phyloP scores from a whole-genome alignment of 192 early-diverging fungal species.

The Coemansia sp. region DNA sequence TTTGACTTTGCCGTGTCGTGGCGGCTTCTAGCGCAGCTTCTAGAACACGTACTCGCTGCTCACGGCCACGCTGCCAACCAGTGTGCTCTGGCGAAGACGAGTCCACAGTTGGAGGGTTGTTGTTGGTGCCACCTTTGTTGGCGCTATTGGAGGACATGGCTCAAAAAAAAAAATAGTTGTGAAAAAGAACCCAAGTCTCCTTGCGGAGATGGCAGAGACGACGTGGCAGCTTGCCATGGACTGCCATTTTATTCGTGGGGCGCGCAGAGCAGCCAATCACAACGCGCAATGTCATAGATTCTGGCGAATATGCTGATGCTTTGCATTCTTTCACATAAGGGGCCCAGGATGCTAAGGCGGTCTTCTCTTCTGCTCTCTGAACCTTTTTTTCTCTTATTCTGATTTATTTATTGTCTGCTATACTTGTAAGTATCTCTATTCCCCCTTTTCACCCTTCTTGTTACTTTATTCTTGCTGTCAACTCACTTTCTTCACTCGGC shows the following conservation, averaged over 20 bases:
- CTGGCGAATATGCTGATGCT: conserved; percentile 1
- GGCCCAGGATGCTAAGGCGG: background rate
- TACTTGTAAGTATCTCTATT: background rate
- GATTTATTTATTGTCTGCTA: conserved; percentile 5
- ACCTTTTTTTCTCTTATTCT: conserved; percentile 13
- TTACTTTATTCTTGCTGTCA: conserved; percentile 3
- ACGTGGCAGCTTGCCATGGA: conserved; percentile 23
- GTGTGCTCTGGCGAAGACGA: background rate
- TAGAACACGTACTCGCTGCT: conserved; percentile 36
- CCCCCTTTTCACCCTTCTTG: background rate
- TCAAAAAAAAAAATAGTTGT: background rate
- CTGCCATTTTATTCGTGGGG: conserved; percentile 34
- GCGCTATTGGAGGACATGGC: conserved; percentile 2
- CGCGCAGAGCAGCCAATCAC: conserved; percentile 30
- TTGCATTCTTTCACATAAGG: conserved; percentile 27
- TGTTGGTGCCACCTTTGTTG: background rate
- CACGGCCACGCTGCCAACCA: conserved; percentile 37
- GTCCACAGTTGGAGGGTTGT: background rate
- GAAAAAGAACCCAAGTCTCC: background rate
- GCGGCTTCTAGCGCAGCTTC: conserved; percentile 39
- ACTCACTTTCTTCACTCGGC: background rate
- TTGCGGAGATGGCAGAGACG: background rate
- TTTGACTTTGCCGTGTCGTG: conserved; percentile 7
- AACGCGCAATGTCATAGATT: conserved; percentile 37
- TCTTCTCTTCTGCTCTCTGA: conserved; percentile 12